A percentile compares a stretch with the other conserved stretches of the same genome.
Evolutionary conservation across 176 grass and related monocot genomes (phyloP).

Genomic region (Microstegium vimineum): DNA sequence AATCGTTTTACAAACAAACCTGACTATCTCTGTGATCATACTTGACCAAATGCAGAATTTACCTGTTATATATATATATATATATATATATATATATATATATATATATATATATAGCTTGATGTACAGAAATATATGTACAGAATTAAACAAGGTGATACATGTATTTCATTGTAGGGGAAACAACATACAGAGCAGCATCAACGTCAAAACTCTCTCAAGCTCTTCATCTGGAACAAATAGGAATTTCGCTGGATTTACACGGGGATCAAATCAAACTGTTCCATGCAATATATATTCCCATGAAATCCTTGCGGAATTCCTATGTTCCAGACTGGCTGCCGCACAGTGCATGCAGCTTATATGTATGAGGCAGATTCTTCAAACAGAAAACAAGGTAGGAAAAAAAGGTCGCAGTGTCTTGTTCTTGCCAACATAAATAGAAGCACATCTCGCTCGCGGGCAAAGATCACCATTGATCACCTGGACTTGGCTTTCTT

Average conservation of each 20-base stretch:
- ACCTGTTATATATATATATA: not conserved
- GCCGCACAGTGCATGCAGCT: conserved; percentile 27
- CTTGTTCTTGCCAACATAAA: not conserved
- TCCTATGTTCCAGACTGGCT: not conserved
- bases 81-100: not conserved
- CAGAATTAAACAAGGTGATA: not conserved
- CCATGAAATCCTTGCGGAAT: conserved; percentile 16
- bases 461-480: not conserved
- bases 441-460: not conserved
- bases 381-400: not conserved
- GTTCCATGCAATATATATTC: not conserved
- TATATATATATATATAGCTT: not conserved
- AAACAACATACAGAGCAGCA: not conserved
- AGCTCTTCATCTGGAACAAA: not conserved
- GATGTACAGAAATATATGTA: too few relatives aligned
- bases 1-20: too few relatives aligned
- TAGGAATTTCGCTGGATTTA: conserved; percentile 24
- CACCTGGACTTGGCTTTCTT: conserved; percentile 50
- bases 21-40: too few relatives aligned
- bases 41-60: not conserved
- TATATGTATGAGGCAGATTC: not conserved
- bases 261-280: not conserved
- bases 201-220: not conserved
- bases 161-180: not conserved
- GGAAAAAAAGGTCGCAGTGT: not conserved